These are phyloP conservation scores for Plectosphaerella sp. DNA, from an alignment of 2,329 filamentous ascomycete genomes.

Conservation along the genomic window DNA sequence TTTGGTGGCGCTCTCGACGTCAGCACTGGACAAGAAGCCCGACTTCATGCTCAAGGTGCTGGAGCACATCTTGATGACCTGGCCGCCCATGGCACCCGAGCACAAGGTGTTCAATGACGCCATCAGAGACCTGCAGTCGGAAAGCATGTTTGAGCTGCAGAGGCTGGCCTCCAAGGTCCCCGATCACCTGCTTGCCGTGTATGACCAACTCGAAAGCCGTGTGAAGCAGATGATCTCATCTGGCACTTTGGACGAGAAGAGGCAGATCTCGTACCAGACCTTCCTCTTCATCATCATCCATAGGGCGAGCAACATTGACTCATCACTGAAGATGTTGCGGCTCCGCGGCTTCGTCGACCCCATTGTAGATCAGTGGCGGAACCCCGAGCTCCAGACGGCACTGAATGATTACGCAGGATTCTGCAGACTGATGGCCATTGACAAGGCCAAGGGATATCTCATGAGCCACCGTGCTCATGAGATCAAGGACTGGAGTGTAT, in stretches of 20 bases:
- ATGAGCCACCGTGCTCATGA: constrained; percentile 67
- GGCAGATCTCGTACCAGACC: constrained; percentile 80
- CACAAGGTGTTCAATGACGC: constrained; percentile 77
- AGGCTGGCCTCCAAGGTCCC: constrained; percentile 86
- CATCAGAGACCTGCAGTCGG: constrained; percentile 80
- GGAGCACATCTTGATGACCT: constrained; percentile 84
- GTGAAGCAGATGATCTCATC: constrained; percentile 76
- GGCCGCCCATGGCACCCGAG: constrained; percentile 67
- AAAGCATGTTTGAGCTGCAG: constrained; percentile 84
- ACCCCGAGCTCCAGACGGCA: constrained; percentile 60
- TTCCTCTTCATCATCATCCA: constrained; percentile 95
- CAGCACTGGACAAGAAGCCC: constrained; percentile 70
- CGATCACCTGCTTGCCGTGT: constrained; percentile 82
- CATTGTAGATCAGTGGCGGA: constrained; percentile 75
- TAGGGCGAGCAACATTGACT: constrained; percentile 71
- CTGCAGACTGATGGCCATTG: constrained; percentile 72
- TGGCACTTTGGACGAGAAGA: constrained; percentile 72
- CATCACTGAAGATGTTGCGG: constrained; percentile 64
- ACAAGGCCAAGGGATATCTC: constrained; percentile 77
- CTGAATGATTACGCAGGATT: constrained; percentile 76
- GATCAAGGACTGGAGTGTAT: constrained; percentile 76
- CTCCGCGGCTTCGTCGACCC: constrained; percentile 77
- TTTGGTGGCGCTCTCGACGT: constrained; percentile 79
- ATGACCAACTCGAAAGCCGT: constrained; percentile 78
- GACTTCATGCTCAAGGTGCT: constrained; percentile 84